Evolutionary conservation across 2,329 filamentous ascomycete genomes (phyloP).

Genomic region (Capronia coronata): DNA sequence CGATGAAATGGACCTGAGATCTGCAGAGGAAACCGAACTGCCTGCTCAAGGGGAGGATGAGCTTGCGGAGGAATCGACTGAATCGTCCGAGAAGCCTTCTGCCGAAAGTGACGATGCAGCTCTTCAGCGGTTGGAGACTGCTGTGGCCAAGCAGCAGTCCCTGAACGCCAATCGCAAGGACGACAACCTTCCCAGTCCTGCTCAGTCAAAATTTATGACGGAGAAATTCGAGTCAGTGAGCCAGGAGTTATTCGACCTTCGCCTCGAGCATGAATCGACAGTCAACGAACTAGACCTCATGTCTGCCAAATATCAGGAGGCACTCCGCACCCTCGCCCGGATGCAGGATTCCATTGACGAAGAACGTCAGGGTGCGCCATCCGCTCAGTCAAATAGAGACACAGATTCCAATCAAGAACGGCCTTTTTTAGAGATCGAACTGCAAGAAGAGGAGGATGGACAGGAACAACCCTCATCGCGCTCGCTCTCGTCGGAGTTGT

Average conservation of each 20-base stretch:
- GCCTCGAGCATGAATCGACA: conserved; percentile 81
- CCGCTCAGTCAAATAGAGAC: conserved; percentile 42
- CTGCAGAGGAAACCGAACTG: conserved; percentile 40
- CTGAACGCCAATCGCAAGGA: conserved; percentile 41
- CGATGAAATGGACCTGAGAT: conserved; percentile 39
- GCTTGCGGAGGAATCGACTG: conserved; percentile 20
- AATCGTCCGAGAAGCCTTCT: conserved; percentile 18
- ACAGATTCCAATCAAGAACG: conserved; percentile 49
- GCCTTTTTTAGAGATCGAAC: conserved; percentile 73
- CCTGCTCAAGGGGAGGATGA: conserved; percentile 31
- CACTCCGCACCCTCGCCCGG: conserved; percentile 71
- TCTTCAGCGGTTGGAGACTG: conserved; percentile 35
- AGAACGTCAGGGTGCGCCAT: conserved; percentile 50
- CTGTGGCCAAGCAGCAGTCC: conserved; percentile 25
- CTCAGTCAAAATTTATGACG: conserved; percentile 76
- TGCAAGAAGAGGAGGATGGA: conserved; percentile 60
- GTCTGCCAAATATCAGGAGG: conserved; percentile 83
- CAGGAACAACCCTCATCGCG: conserved; percentile 70
- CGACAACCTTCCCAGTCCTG: conserved; percentile 56
- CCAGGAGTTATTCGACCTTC: conserved; percentile 83
- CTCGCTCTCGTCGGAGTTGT: conserved; percentile 90
- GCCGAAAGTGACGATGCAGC: conserved; percentile 32
- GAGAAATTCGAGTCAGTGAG: conserved; percentile 90
- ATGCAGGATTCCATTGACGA: conserved; percentile 82
- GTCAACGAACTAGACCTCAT: conserved; percentile 74